Conservation (phyloP, 306 rosid species). For the Casuarina glauca region DNA sequence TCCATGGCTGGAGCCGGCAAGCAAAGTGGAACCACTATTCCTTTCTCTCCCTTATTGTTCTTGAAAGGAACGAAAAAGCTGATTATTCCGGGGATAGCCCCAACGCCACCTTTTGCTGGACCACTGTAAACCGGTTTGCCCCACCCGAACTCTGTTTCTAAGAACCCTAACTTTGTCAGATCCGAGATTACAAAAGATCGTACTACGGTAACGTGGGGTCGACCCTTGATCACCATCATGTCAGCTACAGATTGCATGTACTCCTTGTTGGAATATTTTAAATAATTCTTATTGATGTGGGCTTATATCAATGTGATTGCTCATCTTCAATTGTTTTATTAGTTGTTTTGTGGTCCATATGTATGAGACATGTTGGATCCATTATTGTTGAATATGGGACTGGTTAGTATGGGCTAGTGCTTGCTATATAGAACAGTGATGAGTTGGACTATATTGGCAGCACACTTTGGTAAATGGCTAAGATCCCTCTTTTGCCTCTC, state of each 20-base stretch:
- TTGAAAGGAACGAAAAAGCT: slow-evolving; percentile 41
- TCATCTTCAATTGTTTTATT: too few relatives aligned
- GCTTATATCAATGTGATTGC: too few relatives aligned
- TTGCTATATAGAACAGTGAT: too few relatives aligned
- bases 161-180: slow-evolving; percentile 49
- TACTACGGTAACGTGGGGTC: slow-evolving; percentile 53
- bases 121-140: slow-evolving; percentile 60
- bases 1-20: slow-evolving; percentile 50
- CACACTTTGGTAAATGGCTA: too few relatives aligned
- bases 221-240: slow-evolving; percentile 39
- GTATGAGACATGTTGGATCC: too few relatives aligned
- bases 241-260: slow-evolving; percentile 59
- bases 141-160: slow-evolving; percentile 62
- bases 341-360: too few relatives aligned
- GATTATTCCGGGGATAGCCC: slow-evolving; percentile 49
- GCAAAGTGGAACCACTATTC: slow-evolving; percentile 51
- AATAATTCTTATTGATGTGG: too few relatives aligned
- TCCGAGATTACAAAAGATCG: slow-evolving; percentile 47
- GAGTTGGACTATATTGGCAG: too few relatives aligned
- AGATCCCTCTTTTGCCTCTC: too few relatives aligned
- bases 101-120: slow-evolving; percentile 50
- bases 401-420: too few relatives aligned
- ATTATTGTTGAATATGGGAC: too few relatives aligned
- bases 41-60: slow-evolving; percentile 41
- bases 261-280: too few relatives aligned